These are phyloP conservation scores for Citrullus amarus DNA, from an alignment of 306 rosid species.

Conservation along the genomic window DNA sequence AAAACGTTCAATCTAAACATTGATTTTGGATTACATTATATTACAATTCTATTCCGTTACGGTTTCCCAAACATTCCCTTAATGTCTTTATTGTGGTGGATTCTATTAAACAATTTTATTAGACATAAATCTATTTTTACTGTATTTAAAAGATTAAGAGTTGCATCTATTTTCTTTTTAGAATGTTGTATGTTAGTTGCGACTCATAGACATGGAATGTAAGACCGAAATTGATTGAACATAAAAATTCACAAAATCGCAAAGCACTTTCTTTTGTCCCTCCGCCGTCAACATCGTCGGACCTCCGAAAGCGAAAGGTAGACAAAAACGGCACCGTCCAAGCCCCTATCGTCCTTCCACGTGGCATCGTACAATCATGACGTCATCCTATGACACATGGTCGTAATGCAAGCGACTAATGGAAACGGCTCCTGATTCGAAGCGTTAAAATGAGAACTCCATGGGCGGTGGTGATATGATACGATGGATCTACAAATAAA, in stretches of 20 bases:
- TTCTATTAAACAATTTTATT: too few relatives aligned
- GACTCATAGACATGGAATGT: background rate
- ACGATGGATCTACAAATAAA: background rate
- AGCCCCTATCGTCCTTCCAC: constrained; percentile 14
- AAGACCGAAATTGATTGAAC: constrained; percentile 17
- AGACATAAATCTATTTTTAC: too few relatives aligned
- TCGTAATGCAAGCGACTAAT: background rate
- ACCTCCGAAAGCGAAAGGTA: background rate
- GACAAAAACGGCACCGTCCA: constrained; percentile 25
- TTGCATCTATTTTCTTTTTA: background rate
- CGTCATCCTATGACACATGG: background rate
- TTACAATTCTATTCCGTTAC: too few relatives aligned
- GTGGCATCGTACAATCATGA: constrained; percentile 6
- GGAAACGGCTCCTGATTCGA: background rate
- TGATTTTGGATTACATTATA: too few relatives aligned
- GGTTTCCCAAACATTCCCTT: too few relatives aligned
- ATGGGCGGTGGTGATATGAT: constrained; percentile 8
- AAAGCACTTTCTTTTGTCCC: background rate
- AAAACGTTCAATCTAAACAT: too few relatives aligned
- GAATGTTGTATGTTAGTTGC: background rate
- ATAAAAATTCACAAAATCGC: background rate
- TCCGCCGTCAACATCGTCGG: background rate
- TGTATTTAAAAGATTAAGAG: too few relatives aligned
- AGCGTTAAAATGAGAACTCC: background rate
- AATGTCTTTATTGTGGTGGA: too few relatives aligned